phyloP scores from a whole-genome alignment of 495 filamentous ascomycete genomes.

The Lasiosphaeris hirsuta region DNA sequence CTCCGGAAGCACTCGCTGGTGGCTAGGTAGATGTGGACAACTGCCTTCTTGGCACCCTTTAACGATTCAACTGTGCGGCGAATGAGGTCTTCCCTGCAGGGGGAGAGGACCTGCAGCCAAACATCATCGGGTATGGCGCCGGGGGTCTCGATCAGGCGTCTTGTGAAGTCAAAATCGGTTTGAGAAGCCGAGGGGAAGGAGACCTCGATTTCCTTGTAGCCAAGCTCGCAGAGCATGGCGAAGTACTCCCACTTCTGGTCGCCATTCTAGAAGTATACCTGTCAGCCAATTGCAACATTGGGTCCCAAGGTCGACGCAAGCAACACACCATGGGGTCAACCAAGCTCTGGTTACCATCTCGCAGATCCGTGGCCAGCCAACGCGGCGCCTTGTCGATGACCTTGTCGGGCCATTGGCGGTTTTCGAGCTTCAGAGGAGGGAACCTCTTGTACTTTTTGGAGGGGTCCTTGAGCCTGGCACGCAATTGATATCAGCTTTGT shows the following conservation, averaged over 20 bases:
- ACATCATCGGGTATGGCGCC: slow-evolving; percentile 88
- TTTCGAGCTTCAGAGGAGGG: slow-evolving; percentile 71
- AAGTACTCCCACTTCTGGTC: slow-evolving; percentile 96
- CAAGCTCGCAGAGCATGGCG: slow-evolving; percentile 86
- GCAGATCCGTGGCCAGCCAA: slow-evolving; percentile 81
- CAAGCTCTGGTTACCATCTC: slow-evolving; percentile 87
- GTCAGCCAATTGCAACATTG: slow-evolving; percentile 22
- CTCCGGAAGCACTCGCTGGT: slow-evolving; percentile 90
- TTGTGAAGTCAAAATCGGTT: slow-evolving; percentile 94
- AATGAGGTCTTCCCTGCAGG: slow-evolving; percentile 92
- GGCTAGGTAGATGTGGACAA: slow-evolving; percentile 94
- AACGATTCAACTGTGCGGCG: slow-evolving; percentile 85
- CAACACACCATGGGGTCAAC: slow-evolving; percentile 79
- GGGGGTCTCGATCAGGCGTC: slow-evolving; percentile 80
- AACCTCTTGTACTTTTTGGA: slow-evolving; percentile 82
- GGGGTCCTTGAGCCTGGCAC: slow-evolving; percentile 83
- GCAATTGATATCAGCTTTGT: slow-evolving; percentile 18
- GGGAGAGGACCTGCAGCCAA: slow-evolving; percentile 90
- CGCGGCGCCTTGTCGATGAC: slow-evolving; percentile 73
- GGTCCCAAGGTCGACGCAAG: background rate
- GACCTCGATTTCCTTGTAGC: slow-evolving; percentile 98
- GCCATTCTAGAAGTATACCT: slow-evolving; percentile 58
- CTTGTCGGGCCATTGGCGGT: slow-evolving; percentile 91
- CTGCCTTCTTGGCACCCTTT: slow-evolving; percentile 88
- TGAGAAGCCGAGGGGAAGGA: slow-evolving; percentile 93